phyloP scores from a whole-genome alignment of 345 rosid genomes.

The Acer yangbiense region DNA sequence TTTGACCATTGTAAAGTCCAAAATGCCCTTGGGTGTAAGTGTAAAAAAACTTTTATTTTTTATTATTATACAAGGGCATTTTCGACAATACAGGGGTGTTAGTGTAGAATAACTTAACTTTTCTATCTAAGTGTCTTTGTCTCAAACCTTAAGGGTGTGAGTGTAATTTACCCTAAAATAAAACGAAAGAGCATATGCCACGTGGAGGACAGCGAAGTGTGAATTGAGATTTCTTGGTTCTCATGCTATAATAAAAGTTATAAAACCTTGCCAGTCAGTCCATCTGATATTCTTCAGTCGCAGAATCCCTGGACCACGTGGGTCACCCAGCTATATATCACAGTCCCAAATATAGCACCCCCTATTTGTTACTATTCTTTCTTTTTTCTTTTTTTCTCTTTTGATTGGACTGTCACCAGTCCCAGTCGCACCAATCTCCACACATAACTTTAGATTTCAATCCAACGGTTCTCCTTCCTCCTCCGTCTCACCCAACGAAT shows the following conservation, averaged over 20 bases:
- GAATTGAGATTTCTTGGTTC: neutral
- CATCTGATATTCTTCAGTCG: slow-evolving; percentile 4
- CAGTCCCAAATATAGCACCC: slow-evolving; percentile 24
- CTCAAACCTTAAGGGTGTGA: too few species aligned
- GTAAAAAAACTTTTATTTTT: too few species aligned
- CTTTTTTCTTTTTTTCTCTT: neutral
- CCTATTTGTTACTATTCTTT: neutral
- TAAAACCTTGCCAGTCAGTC: neutral
- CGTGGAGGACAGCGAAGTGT: slow-evolving; percentile 6
- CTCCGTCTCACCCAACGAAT: neutral
- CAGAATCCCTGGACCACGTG: slow-evolving; percentile 26
- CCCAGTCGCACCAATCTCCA: slow-evolving; percentile 6
- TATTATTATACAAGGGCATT: too few species aligned
- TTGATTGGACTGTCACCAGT: slow-evolving; percentile 33
- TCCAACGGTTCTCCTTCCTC: slow-evolving; percentile 20
- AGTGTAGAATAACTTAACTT: too few species aligned
- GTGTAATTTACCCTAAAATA: too few species aligned
- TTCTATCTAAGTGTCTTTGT: too few species aligned
- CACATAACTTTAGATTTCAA: neutral
- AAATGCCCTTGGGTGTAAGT: too few species aligned
- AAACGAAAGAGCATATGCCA: neutral
- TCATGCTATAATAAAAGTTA: neutral
- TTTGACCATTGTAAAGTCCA: too few species aligned
- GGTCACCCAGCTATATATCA: slow-evolving; percentile 16
- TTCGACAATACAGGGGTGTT: too few species aligned